Conservation (phyloP, 805 yeast species). For the Saturnispora ahearnii region DNA sequence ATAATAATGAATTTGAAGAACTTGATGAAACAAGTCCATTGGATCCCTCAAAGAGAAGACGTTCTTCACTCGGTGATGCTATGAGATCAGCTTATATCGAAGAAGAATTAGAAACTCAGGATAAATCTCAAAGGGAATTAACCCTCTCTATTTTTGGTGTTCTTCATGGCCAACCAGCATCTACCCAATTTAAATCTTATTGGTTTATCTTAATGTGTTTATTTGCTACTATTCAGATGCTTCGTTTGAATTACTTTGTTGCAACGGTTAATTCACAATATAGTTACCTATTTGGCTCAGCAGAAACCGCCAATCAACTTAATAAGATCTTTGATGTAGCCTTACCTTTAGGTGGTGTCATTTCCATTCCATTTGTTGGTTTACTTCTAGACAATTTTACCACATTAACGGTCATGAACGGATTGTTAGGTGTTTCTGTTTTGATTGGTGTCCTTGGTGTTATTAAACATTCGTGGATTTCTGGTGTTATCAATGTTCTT, state of each 20-base stretch:
- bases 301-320: slow-evolving; percentile 30
- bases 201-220: slow-evolving; percentile 44
- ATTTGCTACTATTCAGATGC: slow-evolving; percentile 48
- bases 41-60: slow-evolving; percentile 14
- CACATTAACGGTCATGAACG: slow-evolving; percentile 35
- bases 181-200: slow-evolving; percentile 40
- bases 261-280: slow-evolving; percentile 52
- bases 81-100: slow-evolving; percentile 44
- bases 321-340: slow-evolving; percentile 44
- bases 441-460: slow-evolving; percentile 42
- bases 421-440: slow-evolving; percentile 34
- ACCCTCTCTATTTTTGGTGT: slow-evolving; percentile 44
- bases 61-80: slow-evolving; percentile 51
- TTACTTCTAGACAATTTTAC: slow-evolving; percentile 40
- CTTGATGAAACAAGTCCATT: slow-evolving; percentile 14
- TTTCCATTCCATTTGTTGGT: slow-evolving; percentile 48
- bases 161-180: slow-evolving; percentile 43
- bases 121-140: slow-evolving; percentile 19
- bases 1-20: slow-evolving; percentile 9
- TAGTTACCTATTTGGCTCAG: slow-evolving; percentile 35
- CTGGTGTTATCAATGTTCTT: slow-evolving; percentile 38
- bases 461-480: slow-evolving; percentile 28
- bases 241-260: slow-evolving; percentile 48
- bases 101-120: slow-evolving; percentile 34
- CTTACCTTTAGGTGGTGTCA: slow-evolving; percentile 47